These are phyloP conservation scores for Ashbya aceris DNA, from an alignment of 1,139 yeast species.

Conservation along the genomic window DNA sequence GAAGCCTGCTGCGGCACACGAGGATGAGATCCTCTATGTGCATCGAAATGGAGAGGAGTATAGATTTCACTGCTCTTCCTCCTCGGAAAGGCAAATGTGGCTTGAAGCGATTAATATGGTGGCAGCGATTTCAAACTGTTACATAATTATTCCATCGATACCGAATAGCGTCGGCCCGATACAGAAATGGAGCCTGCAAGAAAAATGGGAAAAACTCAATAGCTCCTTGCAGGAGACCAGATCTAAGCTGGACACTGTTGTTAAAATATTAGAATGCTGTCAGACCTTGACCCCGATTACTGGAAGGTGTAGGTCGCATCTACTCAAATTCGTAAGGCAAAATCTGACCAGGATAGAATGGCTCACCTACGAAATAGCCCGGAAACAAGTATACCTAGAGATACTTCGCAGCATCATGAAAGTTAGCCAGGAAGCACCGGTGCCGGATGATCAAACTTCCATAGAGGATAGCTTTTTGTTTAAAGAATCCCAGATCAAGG, in stretches of 20 bases:
- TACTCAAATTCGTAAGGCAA: slow-evolving; percentile 37
- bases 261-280: slow-evolving; percentile 34
- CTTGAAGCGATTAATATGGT: slow-evolving; percentile 45
- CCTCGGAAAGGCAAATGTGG: slow-evolving; percentile 45
- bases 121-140: slow-evolving; percentile 42
- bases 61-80: slow-evolving; percentile 22
- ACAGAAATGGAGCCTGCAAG: slow-evolving; percentile 20
- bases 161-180: slow-evolving; percentile 23
- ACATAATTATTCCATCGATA: slow-evolving; percentile 13
- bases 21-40: slow-evolving; percentile 12
- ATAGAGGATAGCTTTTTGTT: slow-evolving; percentile 16
- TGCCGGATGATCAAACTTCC: slow-evolving; percentile 16
- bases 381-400: slow-evolving; percentile 35
- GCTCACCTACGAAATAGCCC: slow-evolving; percentile 43
- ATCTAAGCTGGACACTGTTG: slow-evolving; percentile 31
- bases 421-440: slow-evolving; percentile 33
- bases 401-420: slow-evolving; percentile 26
- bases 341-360: slow-evolving; percentile 45
- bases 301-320: slow-evolving; percentile 39
- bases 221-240: slow-evolving; percentile 28
- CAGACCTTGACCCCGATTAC: slow-evolving; percentile 44
- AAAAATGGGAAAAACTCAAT: slow-evolving; percentile 30
- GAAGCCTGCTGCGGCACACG: slow-evolving; percentile 3
- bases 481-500: not conserved
- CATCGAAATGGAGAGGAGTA: slow-evolving; percentile 31